Evolutionary conservation across 2,329 filamentous ascomycete species (phyloP).

Genomic region (Aspergillus fischeri): DNA sequence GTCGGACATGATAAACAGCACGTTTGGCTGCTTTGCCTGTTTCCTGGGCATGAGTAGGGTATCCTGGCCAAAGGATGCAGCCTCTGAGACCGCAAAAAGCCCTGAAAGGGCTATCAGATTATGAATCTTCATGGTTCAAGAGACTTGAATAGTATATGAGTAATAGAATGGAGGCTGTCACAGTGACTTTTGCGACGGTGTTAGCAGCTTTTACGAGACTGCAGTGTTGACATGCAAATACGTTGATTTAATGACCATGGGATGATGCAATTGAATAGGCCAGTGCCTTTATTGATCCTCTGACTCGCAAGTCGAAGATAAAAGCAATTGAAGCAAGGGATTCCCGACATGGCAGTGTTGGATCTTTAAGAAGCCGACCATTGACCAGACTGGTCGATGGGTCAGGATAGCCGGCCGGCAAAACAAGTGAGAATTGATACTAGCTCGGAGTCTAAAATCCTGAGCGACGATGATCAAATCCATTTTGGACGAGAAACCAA

Average conservation of each 20-base stretch:
- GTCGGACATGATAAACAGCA: slow-evolving; percentile 65
- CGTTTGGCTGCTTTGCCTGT: slow-evolving; percentile 43
- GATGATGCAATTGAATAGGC: slow-evolving; percentile 8
- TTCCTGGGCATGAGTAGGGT: slow-evolving; percentile 9
- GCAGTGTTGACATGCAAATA: background rate
- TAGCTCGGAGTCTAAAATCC: background rate
- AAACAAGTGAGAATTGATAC: background rate
- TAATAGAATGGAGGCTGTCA: background rate
- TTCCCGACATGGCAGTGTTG: background rate
- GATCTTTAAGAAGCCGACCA: background rate
- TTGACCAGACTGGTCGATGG: too few relatives aligned
- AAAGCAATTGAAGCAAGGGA: background rate
- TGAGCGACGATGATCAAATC: background rate
- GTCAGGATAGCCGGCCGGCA: background rate
- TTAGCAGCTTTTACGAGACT: background rate
- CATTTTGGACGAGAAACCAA: background rate
- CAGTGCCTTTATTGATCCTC: background rate
- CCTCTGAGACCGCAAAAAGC: slow-evolving; percentile 14
- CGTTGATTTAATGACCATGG: slow-evolving; percentile 3
- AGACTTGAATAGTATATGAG: background rate
- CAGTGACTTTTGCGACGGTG: background rate
- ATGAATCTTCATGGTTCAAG: slow-evolving; percentile 17
- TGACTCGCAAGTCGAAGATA: background rate
- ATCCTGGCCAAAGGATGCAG: slow-evolving; percentile 7
- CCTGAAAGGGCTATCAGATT: slow-evolving; percentile 5